Evolutionary conservation across 768 basidiomycete genomes (phyloP).

Genomic region (Tephrocybe sp.): DNA sequence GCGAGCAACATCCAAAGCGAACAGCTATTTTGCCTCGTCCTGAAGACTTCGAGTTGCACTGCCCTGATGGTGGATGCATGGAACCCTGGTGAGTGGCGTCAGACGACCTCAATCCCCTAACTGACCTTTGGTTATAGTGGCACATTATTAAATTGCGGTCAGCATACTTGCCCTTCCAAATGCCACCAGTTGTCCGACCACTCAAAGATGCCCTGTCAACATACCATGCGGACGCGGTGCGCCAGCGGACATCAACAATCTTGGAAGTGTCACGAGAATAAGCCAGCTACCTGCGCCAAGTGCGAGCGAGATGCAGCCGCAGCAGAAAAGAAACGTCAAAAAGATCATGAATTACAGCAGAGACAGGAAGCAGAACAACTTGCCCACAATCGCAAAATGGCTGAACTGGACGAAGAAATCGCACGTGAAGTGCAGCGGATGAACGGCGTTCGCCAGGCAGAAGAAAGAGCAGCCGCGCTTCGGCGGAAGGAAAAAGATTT

Average conservation of each 20-base stretch:
- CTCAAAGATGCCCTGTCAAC: slow-evolving; percentile 49
- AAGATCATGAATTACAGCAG: slow-evolving; percentile 40
- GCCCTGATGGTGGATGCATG: slow-evolving; percentile 63
- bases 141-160: slow-evolving; percentile 40
- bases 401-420: slow-evolving; percentile 41
- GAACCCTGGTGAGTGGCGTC: slow-evolving; percentile 49
- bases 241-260: slow-evolving; percentile 38
- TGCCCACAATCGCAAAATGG: slow-evolving; percentile 40
- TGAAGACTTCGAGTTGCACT: slow-evolving; percentile 45
- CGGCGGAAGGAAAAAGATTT: slow-evolving; percentile 47
- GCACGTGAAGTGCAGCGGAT: slow-evolving; percentile 28
- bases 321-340: slow-evolving; percentile 37
- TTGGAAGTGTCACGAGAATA: slow-evolving; percentile 42
- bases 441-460: slow-evolving; percentile 34
- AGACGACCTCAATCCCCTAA: background rate
- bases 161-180: slow-evolving; percentile 55
- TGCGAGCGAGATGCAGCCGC: slow-evolving; percentile 46
- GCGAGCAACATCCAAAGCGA: slow-evolving; percentile 50
- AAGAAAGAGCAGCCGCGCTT: slow-evolving; percentile 33
- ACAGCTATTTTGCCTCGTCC: slow-evolving; percentile 37
- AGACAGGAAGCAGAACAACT: slow-evolving; percentile 43
- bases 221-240: slow-evolving; percentile 38
- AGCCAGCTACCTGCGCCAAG: slow-evolving; percentile 35
- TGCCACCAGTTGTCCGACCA: slow-evolving; percentile 59
- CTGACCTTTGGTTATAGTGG: background rate